These are phyloP conservation scores for Mallotus nudiflorus DNA, from an alignment of 345 rosid genomes.

Conservation along the genomic window DNA sequence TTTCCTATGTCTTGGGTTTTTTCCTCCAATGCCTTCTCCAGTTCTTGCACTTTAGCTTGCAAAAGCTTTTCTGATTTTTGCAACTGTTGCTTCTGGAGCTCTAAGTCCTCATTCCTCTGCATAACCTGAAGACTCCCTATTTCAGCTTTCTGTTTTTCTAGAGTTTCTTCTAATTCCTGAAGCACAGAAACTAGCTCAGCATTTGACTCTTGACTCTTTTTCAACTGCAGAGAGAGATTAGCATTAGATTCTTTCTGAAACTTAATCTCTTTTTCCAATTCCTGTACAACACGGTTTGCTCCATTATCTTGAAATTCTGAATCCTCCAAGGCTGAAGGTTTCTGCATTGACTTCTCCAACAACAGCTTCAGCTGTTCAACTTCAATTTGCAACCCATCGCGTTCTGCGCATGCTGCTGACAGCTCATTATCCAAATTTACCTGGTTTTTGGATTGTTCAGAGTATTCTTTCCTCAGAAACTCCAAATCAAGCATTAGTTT, in stretches of 20 bases:
- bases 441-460: conserved; percentile 44
- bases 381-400: conserved; percentile 46
- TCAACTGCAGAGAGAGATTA: conserved; percentile 47
- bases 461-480: conserved; percentile 39
- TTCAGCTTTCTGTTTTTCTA: conserved; percentile 52
- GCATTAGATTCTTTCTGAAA: conserved; percentile 46
- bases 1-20: conserved; percentile 9
- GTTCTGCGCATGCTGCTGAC: conserved; percentile 42
- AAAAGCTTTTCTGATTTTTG: conserved; percentile 42
- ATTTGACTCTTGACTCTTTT: conserved; percentile 64
- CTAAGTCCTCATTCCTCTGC: conserved; percentile 29
- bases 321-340: conserved; percentile 25
- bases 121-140: conserved; percentile 29
- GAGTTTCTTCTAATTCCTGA: conserved; percentile 53
- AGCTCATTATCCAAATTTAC: conserved; percentile 44
- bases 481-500: conserved; percentile 52
- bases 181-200: conserved; percentile 56
- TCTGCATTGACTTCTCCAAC: conserved; percentile 26
- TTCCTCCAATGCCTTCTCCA: conserved; percentile 37
- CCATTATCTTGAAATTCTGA: conserved; percentile 24
- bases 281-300: conserved; percentile 25
- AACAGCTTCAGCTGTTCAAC: conserved; percentile 40
- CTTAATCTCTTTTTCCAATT: conserved; percentile 50
- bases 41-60: conserved; percentile 33
- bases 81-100: conserved; percentile 28